Evolutionary conservation across 2,329 filamentous ascomycete species (phyloP).

Genomic region (Fusarium sp.): DNA sequence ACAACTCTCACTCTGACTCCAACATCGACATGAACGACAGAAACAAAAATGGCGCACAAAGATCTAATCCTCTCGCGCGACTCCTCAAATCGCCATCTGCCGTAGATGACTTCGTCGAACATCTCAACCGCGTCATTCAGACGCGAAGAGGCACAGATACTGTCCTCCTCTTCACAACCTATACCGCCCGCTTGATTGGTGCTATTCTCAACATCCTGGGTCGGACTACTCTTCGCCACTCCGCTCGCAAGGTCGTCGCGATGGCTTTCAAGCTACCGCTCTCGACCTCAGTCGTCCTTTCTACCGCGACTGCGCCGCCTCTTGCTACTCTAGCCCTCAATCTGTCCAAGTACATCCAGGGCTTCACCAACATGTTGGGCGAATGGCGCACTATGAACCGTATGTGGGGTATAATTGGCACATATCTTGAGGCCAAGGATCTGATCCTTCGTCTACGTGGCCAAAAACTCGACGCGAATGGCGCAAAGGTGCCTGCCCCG

Average conservation of each 20-base stretch:
- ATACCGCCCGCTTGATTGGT: slow-evolving; percentile 67
- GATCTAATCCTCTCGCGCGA: slow-evolving; percentile 12
- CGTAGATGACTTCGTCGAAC: slow-evolving; percentile 63
- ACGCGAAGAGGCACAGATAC: slow-evolving; percentile 76
- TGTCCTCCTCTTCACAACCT: slow-evolving; percentile 74
- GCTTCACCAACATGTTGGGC: slow-evolving; percentile 71
- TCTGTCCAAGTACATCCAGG: slow-evolving; percentile 63
- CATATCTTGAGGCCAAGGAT: slow-evolving; percentile 73
- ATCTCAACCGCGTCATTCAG: slow-evolving; percentile 70
- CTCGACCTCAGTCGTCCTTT: slow-evolving; percentile 58
- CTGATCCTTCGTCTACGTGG: slow-evolving; percentile 49
- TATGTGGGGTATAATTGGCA: slow-evolving; percentile 78
- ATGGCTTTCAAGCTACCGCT: slow-evolving; percentile 62
- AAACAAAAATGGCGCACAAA: background rate
- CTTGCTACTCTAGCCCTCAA: slow-evolving; percentile 57
- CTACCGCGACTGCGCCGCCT: slow-evolving; percentile 49
- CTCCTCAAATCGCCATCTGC: slow-evolving; percentile 34
- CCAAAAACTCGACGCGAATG: slow-evolving; percentile 51
- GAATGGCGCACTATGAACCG: slow-evolving; percentile 78
- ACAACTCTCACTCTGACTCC: background rate
- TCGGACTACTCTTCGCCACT: slow-evolving; percentile 65
- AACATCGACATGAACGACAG: background rate
- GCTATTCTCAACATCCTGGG: slow-evolving; percentile 62
- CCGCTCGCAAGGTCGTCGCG: slow-evolving; percentile 62
- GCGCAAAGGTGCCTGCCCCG: slow-evolving; percentile 44